A percentile compares a stretch with the other conserved stretches of the same genome.
Conservation (phyloP, 495 filamentous ascomycete species). For the Aspergillus sparsus region DNA sequence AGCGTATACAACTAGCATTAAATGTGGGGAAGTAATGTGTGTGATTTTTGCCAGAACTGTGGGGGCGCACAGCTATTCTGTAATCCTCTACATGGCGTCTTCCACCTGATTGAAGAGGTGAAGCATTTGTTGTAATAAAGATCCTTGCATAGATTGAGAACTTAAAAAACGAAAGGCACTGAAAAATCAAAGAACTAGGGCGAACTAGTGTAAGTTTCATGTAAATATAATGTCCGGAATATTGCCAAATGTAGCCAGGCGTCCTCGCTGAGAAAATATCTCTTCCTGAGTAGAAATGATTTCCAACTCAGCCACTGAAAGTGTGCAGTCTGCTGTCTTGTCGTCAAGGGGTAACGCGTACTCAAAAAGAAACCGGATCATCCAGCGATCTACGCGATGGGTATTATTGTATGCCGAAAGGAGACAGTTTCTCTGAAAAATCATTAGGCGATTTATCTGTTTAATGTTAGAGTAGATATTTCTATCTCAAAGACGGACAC, state of each 20-base stretch:
- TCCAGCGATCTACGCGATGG: slow-evolving; percentile 5
- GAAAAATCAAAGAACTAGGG: no score
- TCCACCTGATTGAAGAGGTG: no score
- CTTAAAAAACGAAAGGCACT: no score
- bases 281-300: slow-evolving; percentile 1
- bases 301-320: background rate
- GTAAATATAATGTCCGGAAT: no score
- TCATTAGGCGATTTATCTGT: background rate
- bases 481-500: background rate
- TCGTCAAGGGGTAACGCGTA: background rate
- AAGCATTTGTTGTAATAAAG: no score
- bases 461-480: background rate
- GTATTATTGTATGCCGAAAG: background rate
- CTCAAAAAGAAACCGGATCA: slow-evolving; percentile 2
- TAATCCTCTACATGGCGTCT: no score
- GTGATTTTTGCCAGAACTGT: no score
- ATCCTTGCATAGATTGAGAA: no score
- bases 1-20: no score
- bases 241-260: background rate
- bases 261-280: background rate
- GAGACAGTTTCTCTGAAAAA: background rate
- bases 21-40: no score
- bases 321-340: background rate
- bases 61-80: no score
- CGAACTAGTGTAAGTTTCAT: no score